Evolutionary conservation across 805 yeast genomes (phyloP).

Genomic region (Suhomyces vadensis): DNA sequence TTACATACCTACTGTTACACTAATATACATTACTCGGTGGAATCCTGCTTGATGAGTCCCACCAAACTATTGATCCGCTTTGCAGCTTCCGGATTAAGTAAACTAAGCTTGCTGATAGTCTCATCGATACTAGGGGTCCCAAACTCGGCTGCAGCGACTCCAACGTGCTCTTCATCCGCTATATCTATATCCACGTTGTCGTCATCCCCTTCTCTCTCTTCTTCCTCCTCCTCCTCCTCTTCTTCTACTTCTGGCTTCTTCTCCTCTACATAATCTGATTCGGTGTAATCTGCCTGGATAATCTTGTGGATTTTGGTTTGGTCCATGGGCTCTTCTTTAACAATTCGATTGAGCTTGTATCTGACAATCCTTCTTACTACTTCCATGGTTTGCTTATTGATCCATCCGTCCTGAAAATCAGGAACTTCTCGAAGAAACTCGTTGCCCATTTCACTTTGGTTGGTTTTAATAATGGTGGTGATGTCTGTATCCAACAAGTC

Average conservation of each 20-base stretch:
- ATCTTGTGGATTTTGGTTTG: conserved; percentile 45
- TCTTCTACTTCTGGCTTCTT: conserved; percentile 18
- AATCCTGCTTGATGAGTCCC: conserved; percentile 42
- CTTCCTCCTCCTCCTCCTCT: conserved; percentile 25
- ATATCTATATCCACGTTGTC: conserved; percentile 19
- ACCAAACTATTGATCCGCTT: conserved; percentile 29
- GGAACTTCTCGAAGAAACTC: conserved; percentile 32
- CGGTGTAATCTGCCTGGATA: conserved; percentile 35
- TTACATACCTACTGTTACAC: neutral
- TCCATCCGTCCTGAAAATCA: conserved; percentile 81
- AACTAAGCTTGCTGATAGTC: conserved; percentile 37
- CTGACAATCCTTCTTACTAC: conserved; percentile 69
- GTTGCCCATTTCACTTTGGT: conserved; percentile 30
- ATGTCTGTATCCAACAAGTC: conserved; percentile 73
- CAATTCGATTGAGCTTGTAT: conserved; percentile 66
- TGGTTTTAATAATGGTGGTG: conserved; percentile 37
- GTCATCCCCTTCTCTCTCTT: conserved; percentile 26
- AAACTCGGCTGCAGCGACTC: conserved; percentile 8
- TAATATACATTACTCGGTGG: conserved; percentile 9
- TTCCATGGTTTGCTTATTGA: conserved; percentile 57
- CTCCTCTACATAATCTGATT: conserved; percentile 21
- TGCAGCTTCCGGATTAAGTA: conserved; percentile 38
- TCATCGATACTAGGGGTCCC: conserved; percentile 16
- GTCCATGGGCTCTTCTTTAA: conserved; percentile 51
- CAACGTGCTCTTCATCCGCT: conserved; percentile 10